These are phyloP conservation scores for Aspergillus sp. DNA, from an alignment of 2,329 filamentous ascomycete genomes.

Conservation along the genomic window DNA sequence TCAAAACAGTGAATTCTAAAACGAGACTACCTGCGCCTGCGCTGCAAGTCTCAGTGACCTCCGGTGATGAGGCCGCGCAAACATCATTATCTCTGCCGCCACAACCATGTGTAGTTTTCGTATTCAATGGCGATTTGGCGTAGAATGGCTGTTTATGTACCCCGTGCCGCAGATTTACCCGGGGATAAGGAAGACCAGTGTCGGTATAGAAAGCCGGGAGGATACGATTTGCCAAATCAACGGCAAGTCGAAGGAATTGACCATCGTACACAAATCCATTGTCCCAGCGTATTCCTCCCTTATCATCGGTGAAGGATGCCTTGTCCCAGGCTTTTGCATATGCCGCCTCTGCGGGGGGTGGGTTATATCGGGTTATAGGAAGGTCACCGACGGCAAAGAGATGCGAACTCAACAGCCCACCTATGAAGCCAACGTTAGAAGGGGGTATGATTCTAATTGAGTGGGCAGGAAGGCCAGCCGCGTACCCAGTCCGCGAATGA, in stretches of 20 bases:
- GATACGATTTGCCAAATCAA: slow-evolving; percentile 79
- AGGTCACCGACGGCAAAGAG: slow-evolving; percentile 88
- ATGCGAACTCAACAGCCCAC: slow-evolving; percentile 88
- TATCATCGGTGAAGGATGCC: slow-evolving; percentile 19
- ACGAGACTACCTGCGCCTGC: slow-evolving; percentile 95
- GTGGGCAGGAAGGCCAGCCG: not conserved
- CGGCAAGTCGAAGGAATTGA: slow-evolving; percentile 83
- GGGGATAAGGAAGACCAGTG: slow-evolving; percentile 90
- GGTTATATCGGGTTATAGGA: slow-evolving; percentile 76
- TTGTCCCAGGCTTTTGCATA: slow-evolving; percentile 46
- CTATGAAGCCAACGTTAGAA: slow-evolving; percentile 35
- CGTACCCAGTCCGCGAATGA: slow-evolving; percentile 72
- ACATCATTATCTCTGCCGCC: slow-evolving; percentile 36
- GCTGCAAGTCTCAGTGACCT: slow-evolving; percentile 95
- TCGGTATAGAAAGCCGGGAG: slow-evolving; percentile 89
- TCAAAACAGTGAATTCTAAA: slow-evolving; percentile 88
- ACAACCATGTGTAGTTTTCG: slow-evolving; percentile 38
- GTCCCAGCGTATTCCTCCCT: slow-evolving; percentile 63
- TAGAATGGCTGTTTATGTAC: slow-evolving; percentile 74
- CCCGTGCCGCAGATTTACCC: slow-evolving; percentile 86
- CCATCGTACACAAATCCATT: slow-evolving; percentile 82
- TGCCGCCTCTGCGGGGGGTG: slow-evolving; percentile 41
- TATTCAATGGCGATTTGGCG: slow-evolving; percentile 75
- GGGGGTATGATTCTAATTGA: not conserved
- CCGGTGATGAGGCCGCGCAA: slow-evolving; percentile 43